Evolutionary conservation across 192 early-diverging fungal genomes (phyloP), one percentile per base, ranked within the genome.

Genomic region (Coemansia sp.): DNA sequence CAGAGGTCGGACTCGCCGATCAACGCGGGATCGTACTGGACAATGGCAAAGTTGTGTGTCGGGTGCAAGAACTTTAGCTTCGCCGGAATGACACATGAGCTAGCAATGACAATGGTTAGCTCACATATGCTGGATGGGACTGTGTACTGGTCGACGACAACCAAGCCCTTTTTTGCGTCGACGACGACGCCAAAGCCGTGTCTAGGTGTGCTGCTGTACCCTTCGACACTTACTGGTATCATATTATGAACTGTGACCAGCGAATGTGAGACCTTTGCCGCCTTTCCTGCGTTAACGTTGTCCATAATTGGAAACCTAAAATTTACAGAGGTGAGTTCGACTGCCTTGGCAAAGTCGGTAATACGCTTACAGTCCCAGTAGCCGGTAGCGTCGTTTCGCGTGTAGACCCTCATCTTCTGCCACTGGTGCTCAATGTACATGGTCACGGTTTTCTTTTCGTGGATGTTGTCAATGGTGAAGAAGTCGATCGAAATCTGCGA

Each of bases 71-170:
- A 93, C 7, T 87, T 60, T 41, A 94, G 71, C 57, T 84, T 85
- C 17, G 84, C 95, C 0, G 93, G 94, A 57, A 98, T 87, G 41
- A 91, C 87, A n/a, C 93, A 85, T 24, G 86, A 86, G 61, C 93
- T 89, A 41, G 88, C 92, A 68, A 98, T 87, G 0, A 90, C 92
- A 33, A 98, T 74, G 39, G 81, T 80, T 24, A 94, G 80, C 52
- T 93, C 90, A 25, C 92, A 89, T 46, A 92, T 69, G 25, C 78
- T 81, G 61, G 89, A 84, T 1, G 89, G 88, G 10, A 98, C 86
- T 17, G 90, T 89, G 53, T 88, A 85, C 17, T 93, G 87, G 45
- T 88, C 84, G 49, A 89, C 89, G 12, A 93, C 80, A 22, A 96
- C 88, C 40, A 98, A 65, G 7, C 93, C 93, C 38, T 80, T 81